phyloP scores from a whole-genome alignment of 2,329 filamentous ascomycete species.

The Venturia oleaginea region DNA sequence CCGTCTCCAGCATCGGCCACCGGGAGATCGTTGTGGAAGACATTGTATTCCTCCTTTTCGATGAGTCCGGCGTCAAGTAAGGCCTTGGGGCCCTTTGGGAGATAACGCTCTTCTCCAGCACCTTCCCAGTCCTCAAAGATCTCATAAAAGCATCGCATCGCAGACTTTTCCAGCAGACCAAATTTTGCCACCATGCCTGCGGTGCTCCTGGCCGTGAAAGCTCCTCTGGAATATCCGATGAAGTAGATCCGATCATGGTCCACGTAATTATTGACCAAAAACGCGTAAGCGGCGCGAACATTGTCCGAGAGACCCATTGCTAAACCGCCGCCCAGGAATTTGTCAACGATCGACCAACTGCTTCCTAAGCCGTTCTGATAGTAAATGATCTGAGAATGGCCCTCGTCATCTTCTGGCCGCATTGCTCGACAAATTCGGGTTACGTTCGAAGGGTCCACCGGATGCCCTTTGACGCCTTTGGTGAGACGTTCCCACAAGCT shows the following conservation, averaged over 20 bases:
- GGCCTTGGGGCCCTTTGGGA: conserved; percentile 12
- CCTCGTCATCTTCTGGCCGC: conserved; percentile 21
- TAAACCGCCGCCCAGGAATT: conserved; percentile 18
- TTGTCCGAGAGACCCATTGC: conserved; percentile 31
- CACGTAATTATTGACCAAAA: conserved; percentile 53
- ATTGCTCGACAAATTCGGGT: conserved; percentile 30
- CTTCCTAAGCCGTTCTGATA: conserved; percentile 35
- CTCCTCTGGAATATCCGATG: conserved; percentile 38
- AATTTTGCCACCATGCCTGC: conserved; percentile 20
- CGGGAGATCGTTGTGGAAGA: background rate
- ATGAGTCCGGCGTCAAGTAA: background rate
- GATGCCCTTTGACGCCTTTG: conserved; percentile 9
- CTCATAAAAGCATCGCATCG: conserved; percentile 17
- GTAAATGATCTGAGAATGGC: conserved; percentile 30
- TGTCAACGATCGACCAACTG: conserved; percentile 15
- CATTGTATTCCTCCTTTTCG: background rate
- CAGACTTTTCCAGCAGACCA: conserved; percentile 18
- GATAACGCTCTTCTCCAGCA: conserved; percentile 15
- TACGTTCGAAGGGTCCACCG: conserved; percentile 29
- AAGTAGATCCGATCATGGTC: conserved; percentile 43
- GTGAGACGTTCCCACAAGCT: background rate
- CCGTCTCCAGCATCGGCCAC: conserved; percentile 7
- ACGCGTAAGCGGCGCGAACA: conserved; percentile 54
- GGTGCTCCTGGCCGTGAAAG: conserved; percentile 29
- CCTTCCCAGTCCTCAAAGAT: conserved; percentile 18